phyloP scores from a whole-genome alignment of 2,329 filamentous ascomycete species.

The Dothistroma pini region DNA sequence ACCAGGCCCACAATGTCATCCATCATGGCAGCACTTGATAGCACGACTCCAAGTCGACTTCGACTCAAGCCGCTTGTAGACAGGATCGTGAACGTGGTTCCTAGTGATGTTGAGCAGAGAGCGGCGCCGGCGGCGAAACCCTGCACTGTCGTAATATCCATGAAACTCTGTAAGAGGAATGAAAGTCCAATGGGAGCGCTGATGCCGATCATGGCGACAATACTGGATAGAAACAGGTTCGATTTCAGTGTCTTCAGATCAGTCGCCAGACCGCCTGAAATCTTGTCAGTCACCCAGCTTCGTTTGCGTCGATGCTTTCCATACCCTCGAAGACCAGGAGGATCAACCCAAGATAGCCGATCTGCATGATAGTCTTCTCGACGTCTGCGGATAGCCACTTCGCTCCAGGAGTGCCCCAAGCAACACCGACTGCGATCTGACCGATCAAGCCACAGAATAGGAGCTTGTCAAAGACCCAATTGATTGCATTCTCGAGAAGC shows the following conservation, averaged over 20 bases:
- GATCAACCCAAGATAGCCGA: constrained; percentile 72
- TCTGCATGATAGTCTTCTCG: constrained; percentile 57
- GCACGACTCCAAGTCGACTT: constrained; percentile 58
- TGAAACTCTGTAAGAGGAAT: constrained; percentile 54
- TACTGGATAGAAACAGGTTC: constrained; percentile 58
- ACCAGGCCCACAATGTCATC: constrained; percentile 76
- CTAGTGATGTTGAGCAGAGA: constrained; percentile 69
- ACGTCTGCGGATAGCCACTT: constrained; percentile 53
- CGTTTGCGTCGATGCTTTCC: background rate
- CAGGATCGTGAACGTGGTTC: constrained; percentile 65
- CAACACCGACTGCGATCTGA: constrained; percentile 66
- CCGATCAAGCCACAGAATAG: constrained; percentile 60
- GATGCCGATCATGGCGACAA: constrained; percentile 65
- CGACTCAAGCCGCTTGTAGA: constrained; percentile 57
- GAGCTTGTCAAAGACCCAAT: constrained; percentile 22
- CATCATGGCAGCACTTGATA: constrained; percentile 73
- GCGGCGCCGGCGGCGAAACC: constrained; percentile 71
- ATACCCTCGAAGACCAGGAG: constrained; percentile 67
- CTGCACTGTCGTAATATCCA: constrained; percentile 54
- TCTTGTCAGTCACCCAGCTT: constrained; percentile 2
- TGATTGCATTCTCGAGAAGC: constrained; percentile 23
- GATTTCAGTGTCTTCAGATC: constrained; percentile 53
- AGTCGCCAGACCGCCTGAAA: constrained; percentile 56
- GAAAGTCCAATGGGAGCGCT: constrained; percentile 61
- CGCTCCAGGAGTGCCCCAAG: constrained; percentile 65